A percentile compares a stretch with the other conserved stretches of the same genome.
Conservation (phyloP, 2,329 filamentous ascomycete species). For the Pseudogymnoascus sp. region DNA sequence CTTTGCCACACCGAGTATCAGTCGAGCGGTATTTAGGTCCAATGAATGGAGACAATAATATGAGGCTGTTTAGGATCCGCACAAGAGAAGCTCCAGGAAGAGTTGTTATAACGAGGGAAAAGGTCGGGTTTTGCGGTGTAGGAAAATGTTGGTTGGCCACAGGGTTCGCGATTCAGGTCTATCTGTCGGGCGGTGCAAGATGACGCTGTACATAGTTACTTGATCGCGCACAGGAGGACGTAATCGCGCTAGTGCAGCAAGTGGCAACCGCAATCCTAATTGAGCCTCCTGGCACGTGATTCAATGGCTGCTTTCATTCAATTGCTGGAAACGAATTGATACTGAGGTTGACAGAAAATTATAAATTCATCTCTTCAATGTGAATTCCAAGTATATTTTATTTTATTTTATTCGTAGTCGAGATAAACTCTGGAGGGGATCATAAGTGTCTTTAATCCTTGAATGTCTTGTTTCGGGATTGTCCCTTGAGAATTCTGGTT, state of each 20-base stretch:
- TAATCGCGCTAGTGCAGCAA: constrained; percentile 1
- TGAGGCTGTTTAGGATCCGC: not conserved
- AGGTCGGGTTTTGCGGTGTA: not conserved
- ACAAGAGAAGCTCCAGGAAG: not conserved
- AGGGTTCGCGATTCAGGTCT: constrained; percentile 6
- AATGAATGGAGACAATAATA: not conserved
- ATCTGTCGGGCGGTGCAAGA: constrained; percentile 7
- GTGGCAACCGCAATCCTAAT: not conserved
- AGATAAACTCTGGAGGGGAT: not conserved
- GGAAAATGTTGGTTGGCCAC: not conserved
- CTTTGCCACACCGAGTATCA: constrained; percentile 4
- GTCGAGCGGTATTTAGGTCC: not conserved
- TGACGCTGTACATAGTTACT: constrained; percentile 6
- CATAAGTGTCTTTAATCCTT: not conserved
- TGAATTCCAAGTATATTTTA: not conserved
- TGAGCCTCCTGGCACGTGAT: not conserved
- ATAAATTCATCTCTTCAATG: not conserved
- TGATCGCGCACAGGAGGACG: not conserved
- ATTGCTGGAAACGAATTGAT: not conserved
- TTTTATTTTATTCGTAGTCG: not conserved
- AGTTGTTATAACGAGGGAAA: not conserved
- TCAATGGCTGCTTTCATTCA: constrained; percentile 4
- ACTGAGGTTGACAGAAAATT: not conserved
- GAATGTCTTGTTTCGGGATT: not conserved
- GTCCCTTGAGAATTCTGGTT: not conserved